Evolutionary conservation across 306 rosid genomes (phyloP).

Genomic region (Cucurbita ficifolia): DNA sequence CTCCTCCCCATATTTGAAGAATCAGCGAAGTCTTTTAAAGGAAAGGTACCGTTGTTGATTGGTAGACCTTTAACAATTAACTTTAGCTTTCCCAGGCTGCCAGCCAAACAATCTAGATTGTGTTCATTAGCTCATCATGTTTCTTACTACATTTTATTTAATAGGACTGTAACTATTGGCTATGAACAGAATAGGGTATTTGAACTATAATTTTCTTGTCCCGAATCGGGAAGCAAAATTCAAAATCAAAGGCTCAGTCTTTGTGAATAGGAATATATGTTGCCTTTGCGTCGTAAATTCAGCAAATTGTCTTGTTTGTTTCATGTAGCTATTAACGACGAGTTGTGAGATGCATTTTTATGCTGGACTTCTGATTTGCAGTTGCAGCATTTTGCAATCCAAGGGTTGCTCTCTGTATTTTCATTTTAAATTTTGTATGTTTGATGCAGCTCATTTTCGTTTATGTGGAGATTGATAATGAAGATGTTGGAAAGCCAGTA

Average conservation of each 20-base stretch:
- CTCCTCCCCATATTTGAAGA: slow-evolving; percentile 54
- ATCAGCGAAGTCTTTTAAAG: slow-evolving; percentile 74
- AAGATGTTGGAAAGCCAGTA: slow-evolving; percentile 86
- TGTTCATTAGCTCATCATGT: too few relatives aligned
- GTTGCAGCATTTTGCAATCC: neutral
- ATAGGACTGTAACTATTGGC: too few relatives aligned
- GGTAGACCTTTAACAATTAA: too few relatives aligned
- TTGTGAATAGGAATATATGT: neutral
- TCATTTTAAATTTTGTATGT: neutral
- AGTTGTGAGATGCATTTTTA: neutral
- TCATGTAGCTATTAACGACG: neutral
- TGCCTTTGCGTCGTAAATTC: neutral
- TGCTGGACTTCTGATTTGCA: neutral
- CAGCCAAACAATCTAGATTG: too few relatives aligned
- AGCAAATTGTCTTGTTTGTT: neutral
- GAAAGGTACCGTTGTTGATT: slow-evolving; percentile 49
- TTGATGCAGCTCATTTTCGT: slow-evolving; percentile 75
- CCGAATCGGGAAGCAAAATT: neutral
- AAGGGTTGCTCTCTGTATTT: neutral
- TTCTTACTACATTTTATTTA: too few relatives aligned
- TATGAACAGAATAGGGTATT: too few relatives aligned
- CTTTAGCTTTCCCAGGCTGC: too few relatives aligned
- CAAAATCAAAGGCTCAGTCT: neutral
- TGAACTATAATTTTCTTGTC: too few relatives aligned
- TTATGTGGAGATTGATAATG: slow-evolving; percentile 63